Evolutionary conservation across 2,329 filamentous ascomycete species (phyloP).

Genomic region (Metarhizium brunneum): DNA sequence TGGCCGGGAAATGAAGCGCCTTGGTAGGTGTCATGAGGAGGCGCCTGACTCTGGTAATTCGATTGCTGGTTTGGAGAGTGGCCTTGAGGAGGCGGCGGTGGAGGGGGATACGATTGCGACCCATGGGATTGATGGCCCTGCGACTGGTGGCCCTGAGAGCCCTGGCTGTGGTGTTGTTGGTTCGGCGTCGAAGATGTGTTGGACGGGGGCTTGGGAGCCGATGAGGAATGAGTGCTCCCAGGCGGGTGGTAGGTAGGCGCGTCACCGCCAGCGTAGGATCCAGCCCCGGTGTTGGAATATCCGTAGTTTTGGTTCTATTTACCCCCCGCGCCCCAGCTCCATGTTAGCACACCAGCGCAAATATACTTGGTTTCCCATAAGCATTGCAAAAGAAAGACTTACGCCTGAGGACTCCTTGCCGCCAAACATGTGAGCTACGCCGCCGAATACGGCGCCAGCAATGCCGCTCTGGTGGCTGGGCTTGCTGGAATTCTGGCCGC

Average conservation of each 20-base stretch:
- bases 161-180: constrained; percentile 14
- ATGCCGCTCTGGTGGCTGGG: constrained; percentile 35
- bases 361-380: background rate
- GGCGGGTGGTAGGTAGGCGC: constrained; percentile 41
- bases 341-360: constrained; percentile 6
- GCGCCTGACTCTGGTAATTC: constrained; percentile 3
- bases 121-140: constrained; percentile 7
- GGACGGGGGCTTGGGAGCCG: constrained; percentile 14
- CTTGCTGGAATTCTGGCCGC: constrained; percentile 31
- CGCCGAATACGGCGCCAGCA: constrained; percentile 44
- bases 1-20: background rate
- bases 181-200: constrained; percentile 17
- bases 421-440: constrained; percentile 44
- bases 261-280: constrained; percentile 51
- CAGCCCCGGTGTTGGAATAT: constrained; percentile 47
- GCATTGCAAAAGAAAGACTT: background rate
- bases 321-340: too few relatives aligned
- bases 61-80: constrained; percentile 13
- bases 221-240: constrained; percentile 17
- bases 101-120: constrained; percentile 12
- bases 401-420: constrained; percentile 28
- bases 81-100: constrained; percentile 9
- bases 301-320: constrained; percentile 48
- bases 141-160: constrained; percentile 10
- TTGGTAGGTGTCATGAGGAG: constrained; percentile 3